These are phyloP conservation scores for Adansonia gregorii DNA, from an alignment of 441 rosid genomes.

Conservation along the genomic window DNA sequence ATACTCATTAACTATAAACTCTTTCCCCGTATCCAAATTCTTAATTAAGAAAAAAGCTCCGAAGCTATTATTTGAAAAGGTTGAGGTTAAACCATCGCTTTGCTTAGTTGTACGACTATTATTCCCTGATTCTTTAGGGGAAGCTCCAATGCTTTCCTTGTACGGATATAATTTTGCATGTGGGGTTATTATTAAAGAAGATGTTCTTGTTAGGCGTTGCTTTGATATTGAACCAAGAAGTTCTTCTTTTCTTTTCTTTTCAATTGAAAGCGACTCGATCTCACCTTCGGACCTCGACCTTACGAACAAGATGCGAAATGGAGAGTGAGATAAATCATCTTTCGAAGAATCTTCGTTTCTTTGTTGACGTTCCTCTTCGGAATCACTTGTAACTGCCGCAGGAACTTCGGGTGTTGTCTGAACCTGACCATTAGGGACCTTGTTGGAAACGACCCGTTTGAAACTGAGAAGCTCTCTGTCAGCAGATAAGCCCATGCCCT, in stretches of 20 bases:
- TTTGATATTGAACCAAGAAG: slow-evolving; percentile 63
- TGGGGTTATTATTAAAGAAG: slow-evolving; percentile 49
- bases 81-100: slow-evolving; percentile 32
- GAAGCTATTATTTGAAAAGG: slow-evolving; percentile 40
- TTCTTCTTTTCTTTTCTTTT: slow-evolving; percentile 61
- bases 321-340: slow-evolving; percentile 26
- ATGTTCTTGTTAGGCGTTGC: slow-evolving; percentile 68
- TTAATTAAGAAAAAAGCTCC: slow-evolving; percentile 81
- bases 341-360: neutral
- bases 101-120: slow-evolving; percentile 24
- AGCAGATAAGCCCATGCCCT: slow-evolving; percentile 70
- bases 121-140: slow-evolving; percentile 33
- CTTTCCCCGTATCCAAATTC: slow-evolving; percentile 87
- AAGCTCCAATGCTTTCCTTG: slow-evolving; percentile 47
- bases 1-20: slow-evolving; percentile 82
- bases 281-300: slow-evolving; percentile 76
- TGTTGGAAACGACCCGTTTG: slow-evolving; percentile 35
- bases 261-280: slow-evolving; percentile 52
- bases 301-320: slow-evolving; percentile 46
- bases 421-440: slow-evolving; percentile 27
- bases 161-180: slow-evolving; percentile 42
- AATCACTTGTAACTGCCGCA: neutral
- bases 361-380: neutral
- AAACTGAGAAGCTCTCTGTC: slow-evolving; percentile 45
- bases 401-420: neutral